Conservation (phyloP, 2,329 filamentous ascomycete species). For the Cercospora janseana region DNA sequence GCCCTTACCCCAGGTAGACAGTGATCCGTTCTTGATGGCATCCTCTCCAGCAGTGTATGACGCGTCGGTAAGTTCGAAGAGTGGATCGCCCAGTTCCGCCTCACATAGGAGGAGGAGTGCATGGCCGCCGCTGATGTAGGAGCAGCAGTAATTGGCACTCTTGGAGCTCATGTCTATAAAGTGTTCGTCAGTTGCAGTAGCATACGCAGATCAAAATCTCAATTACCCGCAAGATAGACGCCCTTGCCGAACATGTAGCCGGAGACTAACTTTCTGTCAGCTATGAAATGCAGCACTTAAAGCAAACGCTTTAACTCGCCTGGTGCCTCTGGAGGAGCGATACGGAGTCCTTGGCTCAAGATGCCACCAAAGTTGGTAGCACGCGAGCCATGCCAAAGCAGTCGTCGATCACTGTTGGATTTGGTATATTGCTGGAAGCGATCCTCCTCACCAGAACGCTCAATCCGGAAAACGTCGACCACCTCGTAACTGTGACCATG, state of each 20-base stretch:
- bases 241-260: slow-evolving; percentile 78
- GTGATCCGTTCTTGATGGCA: slow-evolving; percentile 59
- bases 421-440: slow-evolving; percentile 63
- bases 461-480: slow-evolving; percentile 77
- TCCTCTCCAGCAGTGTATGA: slow-evolving; percentile 63
- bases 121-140: slow-evolving; percentile 50
- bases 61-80: slow-evolving; percentile 60
- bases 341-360: slow-evolving; percentile 81
- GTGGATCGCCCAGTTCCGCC: slow-evolving; percentile 73
- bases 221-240: slow-evolving; percentile 73
- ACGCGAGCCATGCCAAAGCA: slow-evolving; percentile 86
- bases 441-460: slow-evolving; percentile 68
- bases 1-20: slow-evolving; percentile 71
- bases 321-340: slow-evolving; percentile 80
- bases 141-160: slow-evolving; percentile 72
- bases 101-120: slow-evolving; percentile 80
- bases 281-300: slow-evolving; percentile 53
- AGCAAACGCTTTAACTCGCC: slow-evolving; percentile 49
- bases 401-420: slow-evolving; percentile 63
- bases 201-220: slow-evolving; percentile 50
- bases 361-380: slow-evolving; percentile 85
- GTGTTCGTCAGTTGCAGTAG: neutral
- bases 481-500: slow-evolving; percentile 63
- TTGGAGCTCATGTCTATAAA: slow-evolving; percentile 70
- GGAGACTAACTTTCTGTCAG: slow-evolving; percentile 3